Conservation (phyloP, 805 yeast genomes). For the Cyberlindnera americana region DNA sequence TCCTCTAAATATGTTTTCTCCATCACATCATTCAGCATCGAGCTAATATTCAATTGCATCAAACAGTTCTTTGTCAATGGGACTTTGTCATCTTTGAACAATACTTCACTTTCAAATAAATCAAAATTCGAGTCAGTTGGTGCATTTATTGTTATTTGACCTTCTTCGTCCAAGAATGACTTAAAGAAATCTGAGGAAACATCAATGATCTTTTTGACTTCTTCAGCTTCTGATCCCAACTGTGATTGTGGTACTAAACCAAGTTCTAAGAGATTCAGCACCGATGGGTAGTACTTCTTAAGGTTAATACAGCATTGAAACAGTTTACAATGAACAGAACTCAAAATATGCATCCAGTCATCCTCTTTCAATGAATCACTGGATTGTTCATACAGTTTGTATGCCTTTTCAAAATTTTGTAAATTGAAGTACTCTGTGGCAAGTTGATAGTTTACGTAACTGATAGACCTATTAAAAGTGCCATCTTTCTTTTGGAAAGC, state of each 20-base stretch:
- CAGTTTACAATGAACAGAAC: slow-evolving; percentile 34
- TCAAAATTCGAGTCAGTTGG: slow-evolving; percentile 26
- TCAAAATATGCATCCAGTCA: slow-evolving; percentile 37
- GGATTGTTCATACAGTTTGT: slow-evolving; percentile 39
- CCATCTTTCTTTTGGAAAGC: slow-evolving; percentile 35
- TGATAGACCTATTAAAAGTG: slow-evolving; percentile 36
- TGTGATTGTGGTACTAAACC: slow-evolving; percentile 22
- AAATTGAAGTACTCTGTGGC: slow-evolving; percentile 43
- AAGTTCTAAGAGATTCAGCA: slow-evolving; percentile 33
- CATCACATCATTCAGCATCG: slow-evolving; percentile 25
- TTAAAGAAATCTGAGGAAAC: slow-evolving; percentile 1
- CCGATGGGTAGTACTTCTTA: slow-evolving; percentile 31
- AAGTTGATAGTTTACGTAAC: slow-evolving; percentile 44
- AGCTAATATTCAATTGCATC: slow-evolving; percentile 33
- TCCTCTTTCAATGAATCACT: slow-evolving; percentile 37
- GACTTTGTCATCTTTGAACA: slow-evolving; percentile 20
- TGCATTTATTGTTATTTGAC: slow-evolving; percentile 22
- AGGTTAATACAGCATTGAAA: slow-evolving; percentile 36
- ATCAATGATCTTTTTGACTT: slow-evolving; percentile 2
- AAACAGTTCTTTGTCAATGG: slow-evolving; percentile 18
- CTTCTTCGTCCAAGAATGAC: slow-evolving; percentile 8
- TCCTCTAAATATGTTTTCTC: slow-evolving; percentile 10
- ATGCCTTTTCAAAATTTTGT: slow-evolving; percentile 38
- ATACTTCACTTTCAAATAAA: slow-evolving; percentile 22
- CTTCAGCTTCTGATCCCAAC: slow-evolving; percentile 1